Base-by-base conservation (phyloP, 768 basidiomycete genomes). In the Suillus decipiens region DNA sequence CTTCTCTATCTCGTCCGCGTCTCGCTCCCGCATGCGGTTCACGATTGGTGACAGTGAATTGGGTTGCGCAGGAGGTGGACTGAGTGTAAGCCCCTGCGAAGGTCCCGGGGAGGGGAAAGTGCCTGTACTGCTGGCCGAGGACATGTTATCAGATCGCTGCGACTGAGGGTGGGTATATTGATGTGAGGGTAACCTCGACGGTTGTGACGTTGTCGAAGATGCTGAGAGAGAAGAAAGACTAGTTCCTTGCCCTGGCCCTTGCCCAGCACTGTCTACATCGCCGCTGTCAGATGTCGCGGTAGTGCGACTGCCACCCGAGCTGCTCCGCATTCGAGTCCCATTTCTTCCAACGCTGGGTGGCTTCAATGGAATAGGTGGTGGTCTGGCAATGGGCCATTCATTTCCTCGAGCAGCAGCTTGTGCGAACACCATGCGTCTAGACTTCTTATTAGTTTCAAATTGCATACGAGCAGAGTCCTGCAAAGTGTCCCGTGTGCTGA, bases 1-100 rank as follows among this genome's bases (percentile, higher is more conserved):
- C 70, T 93, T 91, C 73, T 93, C 92, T 81, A 90, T 92, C 42
- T 93, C 93, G 71, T 89, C 90, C 22, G 92, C 92, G 71, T 95
- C 93, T 62, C 87, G 83, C 76, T 93, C 89, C 67, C 88, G 85
- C 82, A 95, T 88, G 39, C 92, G 89, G 68, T 80, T 89, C 34
- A 88, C 90, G 62, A 95, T 84, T 3, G 92, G 93, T 3, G 93
- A 90, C 60, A 93, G 73, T 28, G 85, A 85, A 48, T 83, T 82
- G 22, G 78, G 63, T 51, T 77, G 64, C 67, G 69, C 74, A 76
- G 39, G 60, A 31, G 70, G 74, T 61, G 74, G 75, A 7, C 77
- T 77, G 59, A 75, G 72, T 61, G 75, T 66, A 43, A 79, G 68
- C 7, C 80, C 68, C 51, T 79, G 77, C 24, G 78, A 64, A 33